Base-by-base conservation (phyloP, 768 basidiomycete genomes). In the Mycena amicta region DNA sequence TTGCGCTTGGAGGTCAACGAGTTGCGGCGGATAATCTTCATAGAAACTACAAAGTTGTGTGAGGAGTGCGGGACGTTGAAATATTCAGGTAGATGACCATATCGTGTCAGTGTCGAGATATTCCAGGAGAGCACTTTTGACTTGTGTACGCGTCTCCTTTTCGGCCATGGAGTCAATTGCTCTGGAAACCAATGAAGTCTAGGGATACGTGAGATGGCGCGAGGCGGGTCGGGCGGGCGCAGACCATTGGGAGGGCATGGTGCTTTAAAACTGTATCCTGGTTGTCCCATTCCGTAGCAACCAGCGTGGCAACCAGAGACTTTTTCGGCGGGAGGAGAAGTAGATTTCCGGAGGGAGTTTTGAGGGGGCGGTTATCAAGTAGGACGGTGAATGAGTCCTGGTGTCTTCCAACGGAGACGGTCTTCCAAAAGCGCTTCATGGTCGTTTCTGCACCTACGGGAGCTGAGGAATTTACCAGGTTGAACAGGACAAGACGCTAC, bases 271-370 rank as follows among this genome's bases (percentile, higher is more conserved):
- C 67, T 4, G 78, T 87, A 57, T 86, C 86, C 74, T 98, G 96
- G 67, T 89, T 90, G 67, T 99, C 95, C 97, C 97, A 99, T 76
- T 99, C 97, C 55, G 90, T 83, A 20, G 95, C 97, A 66, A 98
- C 87, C 56, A 97, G 80, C 1, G 92, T 80, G 1, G 95, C 94
- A 22, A 91, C 79, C 27, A 95, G 74, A 40, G 80, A 70, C 69
- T 92, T 92, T 60, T 83, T 77, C 49, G 75, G 72, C 0, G 95
- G 95, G 15, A 98, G 66, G 31, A 87, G 69, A 28, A 99, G 74
- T 3, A 79, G 80, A 45, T 88, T 85, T n/a, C 95, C 95, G 0
- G 78, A 81, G 0, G 95, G 94, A 13, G 96, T 98, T 72, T 92
- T 96, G 56, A 99, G 79, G 1, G 90, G 78, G 31, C 93, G 85